Percentiles rank a stretch among this genome's conserved stretches.
Conservation (phyloP, 768 basidiomycete species). For the Leccinellum albellum region DNA sequence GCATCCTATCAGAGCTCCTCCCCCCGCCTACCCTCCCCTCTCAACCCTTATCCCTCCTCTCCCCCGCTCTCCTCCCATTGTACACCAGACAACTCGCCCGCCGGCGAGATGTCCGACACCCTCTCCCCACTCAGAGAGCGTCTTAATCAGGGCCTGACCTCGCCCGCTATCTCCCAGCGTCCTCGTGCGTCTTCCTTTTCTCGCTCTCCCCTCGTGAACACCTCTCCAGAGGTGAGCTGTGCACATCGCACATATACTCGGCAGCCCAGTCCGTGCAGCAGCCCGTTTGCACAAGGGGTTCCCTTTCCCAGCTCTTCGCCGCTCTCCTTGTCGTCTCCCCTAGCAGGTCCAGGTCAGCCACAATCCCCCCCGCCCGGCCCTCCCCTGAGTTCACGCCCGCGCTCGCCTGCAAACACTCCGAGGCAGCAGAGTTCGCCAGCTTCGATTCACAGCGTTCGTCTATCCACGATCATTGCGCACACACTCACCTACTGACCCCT, state of each 20-base stretch:
- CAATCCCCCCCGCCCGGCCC: neutral
- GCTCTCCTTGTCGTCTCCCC: slow-evolving; percentile 11
- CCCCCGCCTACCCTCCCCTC: slow-evolving; percentile 22
- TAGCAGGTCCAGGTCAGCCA: neutral
- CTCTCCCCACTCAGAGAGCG: slow-evolving; percentile 19
- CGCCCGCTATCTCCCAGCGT: slow-evolving; percentile 3
- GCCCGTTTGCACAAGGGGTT: slow-evolving; percentile 9
- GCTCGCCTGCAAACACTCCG: slow-evolving; percentile 8
- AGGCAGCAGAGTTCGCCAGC: slow-evolving; percentile 8
- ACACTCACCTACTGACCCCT: neutral
- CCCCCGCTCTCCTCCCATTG: neutral
- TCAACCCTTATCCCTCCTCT: slow-evolving; percentile 17
- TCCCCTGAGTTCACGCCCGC: neutral
- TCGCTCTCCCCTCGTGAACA: slow-evolving; percentile 5
- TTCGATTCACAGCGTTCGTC: slow-evolving; percentile 12
- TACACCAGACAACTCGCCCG: slow-evolving; percentile 7
- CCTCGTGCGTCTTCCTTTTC: slow-evolving; percentile 13
- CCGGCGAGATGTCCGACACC: slow-evolving; percentile 11
- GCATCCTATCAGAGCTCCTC: slow-evolving; percentile 12
- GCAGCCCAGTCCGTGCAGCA: slow-evolving; percentile 9
- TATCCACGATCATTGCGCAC: neutral
- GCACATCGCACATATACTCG: slow-evolving; percentile 1
- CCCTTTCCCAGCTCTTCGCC: slow-evolving; percentile 13
- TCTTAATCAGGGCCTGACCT: neutral
- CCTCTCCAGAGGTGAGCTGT: slow-evolving; percentile 6